A percentile compares a stretch with the other conserved stretches of the same genome.
phyloP scores from a whole-genome alignment of 495 filamentous ascomycete genomes.

The Penicillium roqueforti region DNA sequence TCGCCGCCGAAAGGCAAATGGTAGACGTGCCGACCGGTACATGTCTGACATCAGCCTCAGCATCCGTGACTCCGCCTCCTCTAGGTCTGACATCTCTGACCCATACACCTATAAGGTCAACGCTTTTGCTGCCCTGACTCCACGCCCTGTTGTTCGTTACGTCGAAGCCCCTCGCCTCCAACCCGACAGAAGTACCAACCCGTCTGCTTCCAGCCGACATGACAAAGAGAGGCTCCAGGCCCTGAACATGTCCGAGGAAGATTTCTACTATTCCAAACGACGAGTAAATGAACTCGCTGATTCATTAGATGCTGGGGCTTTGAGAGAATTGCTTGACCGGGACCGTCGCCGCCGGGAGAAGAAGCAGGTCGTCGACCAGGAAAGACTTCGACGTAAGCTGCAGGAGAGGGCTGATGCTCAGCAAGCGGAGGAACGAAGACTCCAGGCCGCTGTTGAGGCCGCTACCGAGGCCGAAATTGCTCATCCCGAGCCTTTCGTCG shows the following conservation, averaged over 20 bases:
- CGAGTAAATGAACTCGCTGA: constrained; percentile 78
- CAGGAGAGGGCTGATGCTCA: constrained; percentile 69
- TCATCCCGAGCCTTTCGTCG: neutral
- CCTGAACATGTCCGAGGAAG: constrained; percentile 54
- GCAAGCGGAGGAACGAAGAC: constrained; percentile 31
- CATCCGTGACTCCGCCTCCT: constrained; percentile 67
- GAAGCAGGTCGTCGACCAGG: constrained; percentile 66
- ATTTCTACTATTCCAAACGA: constrained; percentile 57
- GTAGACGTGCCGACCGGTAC: constrained; percentile 55
- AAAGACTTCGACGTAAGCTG: constrained; percentile 63
- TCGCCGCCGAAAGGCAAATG: constrained; percentile 54
- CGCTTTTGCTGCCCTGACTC: constrained; percentile 67
- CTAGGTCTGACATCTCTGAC: constrained; percentile 66
- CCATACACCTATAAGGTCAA: constrained; percentile 70
- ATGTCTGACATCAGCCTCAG: constrained; percentile 74
- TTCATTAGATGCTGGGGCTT: constrained; percentile 69
- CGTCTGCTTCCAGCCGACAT: constrained; percentile 34
- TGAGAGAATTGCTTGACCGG: constrained; percentile 80
- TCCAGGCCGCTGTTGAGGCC: constrained; percentile 20
- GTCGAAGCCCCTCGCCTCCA: constrained; percentile 56
- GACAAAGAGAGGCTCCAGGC: constrained; percentile 42
- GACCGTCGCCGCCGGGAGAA: constrained; percentile 73
- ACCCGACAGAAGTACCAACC: constrained; percentile 32
- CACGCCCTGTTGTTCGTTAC: constrained; percentile 73
- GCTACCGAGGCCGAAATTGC: neutral